Base-by-base conservation (phyloP, 768 basidiomycete species). In the Panus rudis region DNA sequence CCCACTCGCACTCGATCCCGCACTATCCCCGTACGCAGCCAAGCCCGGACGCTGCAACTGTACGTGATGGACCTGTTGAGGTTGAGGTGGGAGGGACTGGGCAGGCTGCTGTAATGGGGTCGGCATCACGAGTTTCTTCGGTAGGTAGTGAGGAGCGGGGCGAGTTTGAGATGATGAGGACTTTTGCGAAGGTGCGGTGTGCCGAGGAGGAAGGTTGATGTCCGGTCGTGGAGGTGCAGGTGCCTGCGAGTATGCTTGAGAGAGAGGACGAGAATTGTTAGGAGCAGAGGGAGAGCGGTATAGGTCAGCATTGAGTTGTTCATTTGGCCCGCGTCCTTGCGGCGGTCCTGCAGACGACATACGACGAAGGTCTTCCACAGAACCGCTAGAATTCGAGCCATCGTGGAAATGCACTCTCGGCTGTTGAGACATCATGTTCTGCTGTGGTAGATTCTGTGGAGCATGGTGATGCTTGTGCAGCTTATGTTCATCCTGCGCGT, bases 41-140 rank as follows among this genome's bases (percentile, higher is more conserved):
- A 5, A 16, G 23, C 37, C 16, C 16, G n/a, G 28, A 10, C 10
- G 10, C 16, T 30, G 28, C 28, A 16, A 30, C 28, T 30, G 28
- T n/a, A n/a, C n/a, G n/a, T n/a, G n/a, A n/a, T 31, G 35, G 31
- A 22, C n/a, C 19, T 13, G 16, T 11, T 39, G 31, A 17, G 38
- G 39, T 32, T 38, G 37, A 20, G 44, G 45, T 27, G 28, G 41
- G 11, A 25, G 47, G 10, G 39, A 41, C 26, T 45, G 52, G 42
- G 26, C 38, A 21, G 49, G 61, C 54, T 78, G 76, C 54, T 78
- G 76, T 28, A 87, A 68, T 13, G 79, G 84, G 3, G 79, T 62
- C 35, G 84, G 84, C 84, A 87, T 87, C 32, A 86, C 76, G 21
- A 87, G 75, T 37, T 67, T 73, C 57, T 75, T 81, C 3, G 84